Conservation (phyloP, 2,329 filamentous ascomycete genomes). For the Fusarium liriodendri region DNA sequence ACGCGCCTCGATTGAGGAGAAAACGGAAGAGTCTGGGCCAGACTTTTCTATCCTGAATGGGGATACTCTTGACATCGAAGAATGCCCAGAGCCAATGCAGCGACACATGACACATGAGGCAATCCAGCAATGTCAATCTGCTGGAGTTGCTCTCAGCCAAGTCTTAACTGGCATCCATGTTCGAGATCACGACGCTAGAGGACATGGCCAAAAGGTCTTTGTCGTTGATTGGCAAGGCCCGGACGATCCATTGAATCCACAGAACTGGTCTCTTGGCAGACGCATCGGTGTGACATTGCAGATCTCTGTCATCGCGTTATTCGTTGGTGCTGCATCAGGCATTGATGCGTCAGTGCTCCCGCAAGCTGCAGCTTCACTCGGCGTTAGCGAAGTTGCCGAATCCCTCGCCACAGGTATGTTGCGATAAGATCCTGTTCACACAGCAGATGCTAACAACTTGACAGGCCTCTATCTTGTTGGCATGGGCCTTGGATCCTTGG, state of each 20-base stretch:
- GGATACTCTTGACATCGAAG: background rate
- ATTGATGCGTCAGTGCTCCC: constrained; percentile 63
- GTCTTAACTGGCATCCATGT: constrained; percentile 47
- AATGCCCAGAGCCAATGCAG: background rate
- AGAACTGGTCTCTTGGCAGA: constrained; percentile 55
- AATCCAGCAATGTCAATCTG: constrained; percentile 17
- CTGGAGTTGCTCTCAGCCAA: constrained; percentile 40
- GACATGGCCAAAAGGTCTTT: constrained; percentile 45
- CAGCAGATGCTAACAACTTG: fast-evolving
- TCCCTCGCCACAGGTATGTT: constrained; percentile 57
- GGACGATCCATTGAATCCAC: constrained; percentile 56
- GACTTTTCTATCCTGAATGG: background rate
- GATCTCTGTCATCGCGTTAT: constrained; percentile 59
- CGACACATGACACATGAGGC: constrained; percentile 8
- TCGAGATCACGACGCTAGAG: constrained; percentile 38
- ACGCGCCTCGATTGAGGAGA: background rate
- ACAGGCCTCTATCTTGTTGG: constrained; percentile 49
- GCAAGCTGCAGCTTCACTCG: constrained; percentile 57
- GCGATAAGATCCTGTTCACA: fast-evolving
- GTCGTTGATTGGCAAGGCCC: constrained; percentile 48
- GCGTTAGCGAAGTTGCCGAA: constrained; percentile 62
- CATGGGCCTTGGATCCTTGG: constrained; percentile 51
- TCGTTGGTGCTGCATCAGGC: constrained; percentile 62
- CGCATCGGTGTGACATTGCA: constrained; percentile 54
- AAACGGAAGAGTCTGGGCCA: background rate